These are phyloP conservation scores for Dionaea muscipula DNA, from an alignment of 179 eudicot genomes.

Conservation along the genomic window DNA sequence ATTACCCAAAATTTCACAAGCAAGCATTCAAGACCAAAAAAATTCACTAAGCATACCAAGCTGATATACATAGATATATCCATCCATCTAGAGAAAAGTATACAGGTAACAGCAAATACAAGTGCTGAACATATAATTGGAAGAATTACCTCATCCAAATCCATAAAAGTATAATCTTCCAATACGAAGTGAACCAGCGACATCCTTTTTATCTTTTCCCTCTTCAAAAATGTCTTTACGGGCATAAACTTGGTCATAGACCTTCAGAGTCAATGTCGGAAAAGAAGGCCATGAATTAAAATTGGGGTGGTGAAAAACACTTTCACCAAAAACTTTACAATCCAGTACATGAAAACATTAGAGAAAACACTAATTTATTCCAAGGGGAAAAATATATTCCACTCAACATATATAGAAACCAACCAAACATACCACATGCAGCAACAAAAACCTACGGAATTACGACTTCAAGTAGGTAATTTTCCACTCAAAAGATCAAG, in stretches of 20 bases:
- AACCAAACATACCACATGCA: background rate
- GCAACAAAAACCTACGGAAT: background rate
- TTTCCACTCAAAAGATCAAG: too few relatives aligned
- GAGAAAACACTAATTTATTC: too few relatives aligned
- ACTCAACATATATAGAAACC: too few relatives aligned
- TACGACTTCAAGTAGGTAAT: too few relatives aligned
- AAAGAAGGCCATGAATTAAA: constrained; percentile 75
- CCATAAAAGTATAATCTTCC: constrained; percentile 91
- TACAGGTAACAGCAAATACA: background rate
- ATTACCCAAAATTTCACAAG: too few relatives aligned
- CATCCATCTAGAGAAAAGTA: too few relatives aligned
- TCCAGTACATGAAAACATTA: constrained; percentile 5
- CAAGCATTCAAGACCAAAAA: too few relatives aligned
- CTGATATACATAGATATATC: too few relatives aligned
- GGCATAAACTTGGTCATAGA: constrained; percentile 83
- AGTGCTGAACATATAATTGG: background rate
- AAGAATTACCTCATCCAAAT: constrained; percentile 75
- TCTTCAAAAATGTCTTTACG: constrained; percentile 87
- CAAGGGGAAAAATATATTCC: too few relatives aligned
- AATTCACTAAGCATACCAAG: too few relatives aligned
- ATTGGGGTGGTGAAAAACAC: constrained; percentile 81
- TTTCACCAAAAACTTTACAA: constrained; percentile 74
- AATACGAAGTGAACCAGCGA: constrained; percentile 79
- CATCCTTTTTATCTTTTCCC: constrained; percentile 92
- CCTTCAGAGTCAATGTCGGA: constrained; percentile 72